Evolutionary conservation across 768 basidiomycete species (phyloP).

Genomic region (Calocybe indica): DNA sequence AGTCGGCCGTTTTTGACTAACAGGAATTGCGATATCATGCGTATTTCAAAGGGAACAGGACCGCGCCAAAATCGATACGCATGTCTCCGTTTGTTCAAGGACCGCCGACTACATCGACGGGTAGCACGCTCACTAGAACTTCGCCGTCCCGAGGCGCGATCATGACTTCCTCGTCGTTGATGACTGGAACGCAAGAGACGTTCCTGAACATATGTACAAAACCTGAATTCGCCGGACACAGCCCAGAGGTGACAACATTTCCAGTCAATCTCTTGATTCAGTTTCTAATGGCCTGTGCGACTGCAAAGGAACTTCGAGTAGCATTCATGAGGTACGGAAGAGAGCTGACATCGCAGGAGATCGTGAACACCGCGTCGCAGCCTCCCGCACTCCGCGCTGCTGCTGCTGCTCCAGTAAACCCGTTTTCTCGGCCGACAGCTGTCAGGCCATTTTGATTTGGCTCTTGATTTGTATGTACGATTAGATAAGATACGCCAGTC

Average conservation of each 20-base stretch:
- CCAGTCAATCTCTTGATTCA: neutral
- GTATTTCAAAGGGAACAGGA: slow-evolving; percentile 30
- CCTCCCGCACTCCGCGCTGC: neutral
- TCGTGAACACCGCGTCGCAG: slow-evolving; percentile 12
- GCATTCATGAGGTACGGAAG: slow-evolving; percentile 35
- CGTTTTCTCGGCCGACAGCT: neutral
- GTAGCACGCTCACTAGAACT: neutral
- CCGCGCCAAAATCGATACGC: slow-evolving; percentile 18
- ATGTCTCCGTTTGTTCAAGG: slow-evolving; percentile 17
- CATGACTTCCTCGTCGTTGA: neutral
- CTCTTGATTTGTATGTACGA: no score
- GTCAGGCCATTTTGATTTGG: no score
- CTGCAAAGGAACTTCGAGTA: slow-evolving; percentile 43
- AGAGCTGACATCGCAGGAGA: slow-evolving; percentile 38
- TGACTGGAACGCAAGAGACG: neutral
- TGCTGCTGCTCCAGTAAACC: neutral
- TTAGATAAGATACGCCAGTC: no score
- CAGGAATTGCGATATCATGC: slow-evolving; percentile 41
- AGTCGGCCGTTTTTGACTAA: neutral
- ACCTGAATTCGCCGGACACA: neutral
- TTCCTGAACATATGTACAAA: neutral
- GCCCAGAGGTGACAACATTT: neutral
- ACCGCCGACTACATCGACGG: neutral
- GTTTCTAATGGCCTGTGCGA: neutral
- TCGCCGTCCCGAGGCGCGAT: slow-evolving; percentile 44